Evolutionary conservation across 1,284 basidiomycete genomes (phyloP).

Genomic region (Rhodotorula sp.): DNA sequence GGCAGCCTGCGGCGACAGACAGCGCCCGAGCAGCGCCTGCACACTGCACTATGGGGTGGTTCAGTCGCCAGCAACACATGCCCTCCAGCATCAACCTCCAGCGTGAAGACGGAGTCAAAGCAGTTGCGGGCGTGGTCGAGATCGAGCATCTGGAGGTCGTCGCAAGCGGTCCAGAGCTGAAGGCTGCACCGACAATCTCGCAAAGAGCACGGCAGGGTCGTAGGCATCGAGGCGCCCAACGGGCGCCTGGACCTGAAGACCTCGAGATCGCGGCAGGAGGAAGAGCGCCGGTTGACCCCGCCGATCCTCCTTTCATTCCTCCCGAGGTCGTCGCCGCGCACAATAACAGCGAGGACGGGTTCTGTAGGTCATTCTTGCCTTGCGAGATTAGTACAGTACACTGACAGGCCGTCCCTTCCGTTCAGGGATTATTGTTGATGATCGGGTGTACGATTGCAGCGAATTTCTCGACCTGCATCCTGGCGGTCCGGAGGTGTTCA

Average conservation of each 20-base stretch:
- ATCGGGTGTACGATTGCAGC: conserved; percentile 14
- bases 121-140: too few relatives aligned
- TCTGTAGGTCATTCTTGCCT: conserved; percentile 2
- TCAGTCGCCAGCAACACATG: too few relatives aligned
- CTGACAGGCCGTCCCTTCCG: not conserved
- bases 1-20: too few relatives aligned
- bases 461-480: conserved; percentile 18
- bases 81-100: too few relatives aligned
- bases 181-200: not conserved
- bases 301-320: conserved; percentile 3
- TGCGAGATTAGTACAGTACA: too few relatives aligned
- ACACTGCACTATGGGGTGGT: too few relatives aligned
- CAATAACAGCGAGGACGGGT: conserved; percentile 1
- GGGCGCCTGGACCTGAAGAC: not conserved
- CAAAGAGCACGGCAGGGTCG: not conserved
- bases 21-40: too few relatives aligned
- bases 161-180: not conserved
- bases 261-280: conserved; percentile 3
- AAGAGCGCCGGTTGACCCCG: conserved; percentile 9
- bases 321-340: conserved; percentile 15
- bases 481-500: conserved; percentile 14
- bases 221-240: not conserved
- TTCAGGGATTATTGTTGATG: conserved; percentile 19
- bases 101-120: not conserved
- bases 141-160: conserved; percentile 3